phyloP scores from a whole-genome alignment of 345 rosid species.

The Citrus mangshanensis region DNA sequence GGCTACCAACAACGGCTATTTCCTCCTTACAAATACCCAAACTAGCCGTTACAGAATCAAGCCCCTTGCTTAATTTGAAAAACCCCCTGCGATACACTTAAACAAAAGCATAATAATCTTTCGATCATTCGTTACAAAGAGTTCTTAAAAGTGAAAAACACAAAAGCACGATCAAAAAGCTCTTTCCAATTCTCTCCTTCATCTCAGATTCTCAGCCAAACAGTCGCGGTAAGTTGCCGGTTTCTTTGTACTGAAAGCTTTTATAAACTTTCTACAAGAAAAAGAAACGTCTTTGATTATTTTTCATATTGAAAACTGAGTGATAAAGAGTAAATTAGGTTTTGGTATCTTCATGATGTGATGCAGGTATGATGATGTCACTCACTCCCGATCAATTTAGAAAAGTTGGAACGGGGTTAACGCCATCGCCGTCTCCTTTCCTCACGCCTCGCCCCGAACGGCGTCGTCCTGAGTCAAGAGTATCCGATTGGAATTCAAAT shows the following conservation, averaged over 20 bases:
- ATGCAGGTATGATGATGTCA: slow-evolving; percentile 40
- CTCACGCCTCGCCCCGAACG: slow-evolving; percentile 84
- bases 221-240: background rate
- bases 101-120: background rate
- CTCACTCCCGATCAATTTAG: slow-evolving; percentile 66
- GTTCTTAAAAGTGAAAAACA: background rate
- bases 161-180: background rate
- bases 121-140: background rate
- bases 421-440: slow-evolving; percentile 80
- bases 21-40: background rate
- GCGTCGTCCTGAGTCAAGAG: slow-evolving; percentile 59
- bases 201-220: background rate
- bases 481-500: slow-evolving; percentile 40
- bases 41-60: slow-evolving; percentile 33
- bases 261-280: background rate
- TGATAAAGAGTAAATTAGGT: background rate
- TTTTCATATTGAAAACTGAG: background rate
- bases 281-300: background rate
- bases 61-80: slow-evolving; percentile 2
- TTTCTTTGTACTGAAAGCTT: background rate
- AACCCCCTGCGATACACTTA: background rate
- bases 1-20: slow-evolving; percentile 22
- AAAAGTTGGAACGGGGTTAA: slow-evolving; percentile 60
- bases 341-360: background rate
- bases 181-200: slow-evolving; percentile 5